Evolutionary conservation across 768 basidiomycete species (phyloP), one percentile per base, ranked within the genome.

Genomic region (Pholiota molesta): DNA sequence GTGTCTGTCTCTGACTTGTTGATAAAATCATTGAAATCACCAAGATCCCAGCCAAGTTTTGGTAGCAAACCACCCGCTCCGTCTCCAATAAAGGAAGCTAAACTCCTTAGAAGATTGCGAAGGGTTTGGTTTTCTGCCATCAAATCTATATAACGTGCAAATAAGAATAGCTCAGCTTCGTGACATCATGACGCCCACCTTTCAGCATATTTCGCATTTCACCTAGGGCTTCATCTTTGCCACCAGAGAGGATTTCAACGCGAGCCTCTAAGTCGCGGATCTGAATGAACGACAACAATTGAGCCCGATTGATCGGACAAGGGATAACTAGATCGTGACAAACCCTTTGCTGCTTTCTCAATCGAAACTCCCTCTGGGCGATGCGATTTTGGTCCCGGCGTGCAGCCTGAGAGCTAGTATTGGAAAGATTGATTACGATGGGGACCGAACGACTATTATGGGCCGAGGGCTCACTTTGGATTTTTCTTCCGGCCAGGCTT

Each of bases 231-330:
- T 97, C 93, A 81, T 95, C 95, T 69, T 94, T 89, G 44, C 92
- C 92, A 19, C 93, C 94, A 5, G 95, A 97, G 17, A 97, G 83
- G 8, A 97, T 88, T 75, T 96, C 95, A n/a, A 97, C 94, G 49
- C 92, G 86, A 19, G 95, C 95, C 77, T 97, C 95, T 39, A 97
- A 86, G 76, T 97, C 95, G 21, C 95, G 92, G 74, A 97, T 95
- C 93, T 97, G 11, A 49, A 45, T 23, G 47, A 49, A 26, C 59
- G 37, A 31, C 33, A 62, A 55, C 19, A 47, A 26, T 13, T 58
- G 45, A 52, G 57, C 47, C 45, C 40, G 57, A 49, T 23, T 58
- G 57, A 49, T 57, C 28, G 33, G 31, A 58, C 57, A 49, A 51
- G 23, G 35, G 31, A 37, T 13, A 33, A 35, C 29, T 63, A 21